Base-by-base conservation (phyloP, 139 green algal species). In the Tetraselmis chui region DNA sequence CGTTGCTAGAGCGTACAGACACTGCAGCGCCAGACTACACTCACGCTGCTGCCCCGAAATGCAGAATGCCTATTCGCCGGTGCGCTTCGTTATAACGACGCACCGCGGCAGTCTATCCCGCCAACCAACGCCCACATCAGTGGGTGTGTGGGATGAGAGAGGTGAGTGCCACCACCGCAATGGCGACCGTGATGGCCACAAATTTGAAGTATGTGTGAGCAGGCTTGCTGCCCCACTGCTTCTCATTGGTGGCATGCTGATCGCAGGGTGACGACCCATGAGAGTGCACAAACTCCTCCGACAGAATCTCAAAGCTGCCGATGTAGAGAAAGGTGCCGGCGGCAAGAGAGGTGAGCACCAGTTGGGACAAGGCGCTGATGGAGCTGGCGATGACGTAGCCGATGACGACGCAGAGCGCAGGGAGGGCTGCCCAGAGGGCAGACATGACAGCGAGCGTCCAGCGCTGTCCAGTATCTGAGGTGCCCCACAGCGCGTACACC, bases 311-410 rank as follows among this genome's bases (percentile, higher is more conserved):
- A 29, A 32, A 83, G 11, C 79, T 79, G 59, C 88, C 88, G 31
- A 91, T 86, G 74, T 91, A 91, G 1, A 91, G 24, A 59, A 91
- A 91, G 25, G 88, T 90, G 76, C 88, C 88, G 23, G 88, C 87
- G 18, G 86, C 84, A 29, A 91, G 85, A 83, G 84, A 89, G 77
- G 74, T 82, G 18, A 91, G 85, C 28, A 87, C 59, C 30, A 91
- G 88, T 23, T 80, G 75, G 26, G 82, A 81, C 1, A 84, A n/a
- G 0, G 86, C 83, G 58, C 84, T 76, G 23, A 90, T 80, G 32
- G 79, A 32, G 32, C 77, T 29, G 84, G 79, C 79, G 23, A 85
- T 79, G 77, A 82, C 82, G 25, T 79, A 45, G 77, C 86, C 86
- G 2, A 79, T 32, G 23, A 86, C 59, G 45, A 91, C 85, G 76